Evolutionary conservation across 257 asterid species (phyloP).

Genomic region (Rhazya stricta): DNA sequence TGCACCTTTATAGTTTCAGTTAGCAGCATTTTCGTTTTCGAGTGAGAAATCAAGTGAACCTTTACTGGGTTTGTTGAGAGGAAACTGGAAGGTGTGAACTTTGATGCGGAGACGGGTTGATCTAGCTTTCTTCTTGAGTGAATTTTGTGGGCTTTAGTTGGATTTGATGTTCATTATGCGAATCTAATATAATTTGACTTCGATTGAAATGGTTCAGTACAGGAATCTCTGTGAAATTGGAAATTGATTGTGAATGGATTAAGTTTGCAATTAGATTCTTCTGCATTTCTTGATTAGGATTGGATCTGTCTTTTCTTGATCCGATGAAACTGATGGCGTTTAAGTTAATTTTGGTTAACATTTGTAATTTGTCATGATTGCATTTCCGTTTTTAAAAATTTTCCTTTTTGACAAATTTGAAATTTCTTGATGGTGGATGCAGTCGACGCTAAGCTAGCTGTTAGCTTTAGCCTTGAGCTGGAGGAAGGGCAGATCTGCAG

Average conservation of each 20-base stretch:
- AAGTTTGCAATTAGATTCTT: conserved; percentile 14
- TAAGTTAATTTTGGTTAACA: background rate
- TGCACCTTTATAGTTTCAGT: background rate
- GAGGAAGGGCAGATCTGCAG: conserved; percentile 46
- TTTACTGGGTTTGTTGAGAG: conserved; percentile 16
- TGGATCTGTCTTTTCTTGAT: conserved; percentile 12
- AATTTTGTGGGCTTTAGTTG: conserved; percentile 21
- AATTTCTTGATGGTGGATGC: conserved; percentile 1
- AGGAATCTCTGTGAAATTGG: background rate
- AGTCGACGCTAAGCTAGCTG: conserved; percentile 35
- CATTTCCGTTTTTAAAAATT: background rate
- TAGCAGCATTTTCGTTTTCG: background rate
- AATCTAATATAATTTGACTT: background rate
- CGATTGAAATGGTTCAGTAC: background rate
- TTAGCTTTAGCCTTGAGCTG: conserved; percentile 32
- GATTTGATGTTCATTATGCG: conserved; percentile 1
- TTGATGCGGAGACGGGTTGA: conserved; percentile 16
- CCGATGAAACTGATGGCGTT: background rate
- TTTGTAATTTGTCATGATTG: background rate
- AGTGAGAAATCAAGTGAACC: conserved; percentile 6
- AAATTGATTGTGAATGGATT: background rate
- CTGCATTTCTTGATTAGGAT: conserved; percentile 10
- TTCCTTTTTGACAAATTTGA: conserved; percentile 1
- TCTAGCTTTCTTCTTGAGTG: conserved; percentile 8
- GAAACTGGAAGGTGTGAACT: conserved; percentile 13